Percentiles rank a stretch among this genome's conserved stretches.
These are phyloP conservation scores for Azolla pinnata DNA, from an alignment of 75 land plant genomes.

Conservation along the genomic window DNA sequence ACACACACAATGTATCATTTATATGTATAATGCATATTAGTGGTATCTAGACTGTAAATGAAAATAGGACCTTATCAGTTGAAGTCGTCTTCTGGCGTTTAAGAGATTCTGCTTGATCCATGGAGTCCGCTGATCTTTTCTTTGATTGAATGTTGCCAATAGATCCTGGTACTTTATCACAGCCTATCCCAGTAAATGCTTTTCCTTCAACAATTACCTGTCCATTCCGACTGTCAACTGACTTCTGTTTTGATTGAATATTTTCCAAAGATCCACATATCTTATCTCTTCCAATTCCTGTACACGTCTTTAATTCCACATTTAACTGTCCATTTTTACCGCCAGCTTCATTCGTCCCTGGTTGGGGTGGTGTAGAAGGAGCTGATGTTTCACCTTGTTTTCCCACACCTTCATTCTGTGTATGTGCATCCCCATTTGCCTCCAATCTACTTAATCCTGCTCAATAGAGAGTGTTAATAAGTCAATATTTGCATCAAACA, in stretches of 20 bases:
- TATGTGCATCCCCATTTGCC: background rate
- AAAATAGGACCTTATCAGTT: too few relatives aligned
- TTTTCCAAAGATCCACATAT: background rate
- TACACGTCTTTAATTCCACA: too few relatives aligned
- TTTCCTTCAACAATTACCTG: too few relatives aligned
- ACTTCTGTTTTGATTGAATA: too few relatives aligned
- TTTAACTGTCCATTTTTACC: background rate
- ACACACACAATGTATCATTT: too few relatives aligned
- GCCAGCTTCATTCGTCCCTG: slow-evolving; percentile 1
- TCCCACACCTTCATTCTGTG: background rate
- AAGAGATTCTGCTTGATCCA: too few relatives aligned
- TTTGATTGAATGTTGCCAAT: too few relatives aligned
- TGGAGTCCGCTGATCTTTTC: too few relatives aligned
- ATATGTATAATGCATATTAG: too few relatives aligned
- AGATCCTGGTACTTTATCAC: background rate
- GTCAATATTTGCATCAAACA: background rate
- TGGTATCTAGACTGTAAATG: too few relatives aligned
- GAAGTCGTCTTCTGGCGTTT: too few relatives aligned
- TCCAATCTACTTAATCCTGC: background rate
- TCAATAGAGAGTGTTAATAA: background rate
- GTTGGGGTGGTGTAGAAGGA: slow-evolving; percentile 16
- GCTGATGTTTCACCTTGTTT: slow-evolving; percentile 10
- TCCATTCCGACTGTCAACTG: too few relatives aligned
- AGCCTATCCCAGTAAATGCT: background rate
- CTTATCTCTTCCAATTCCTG: background rate